Evolutionary conservation across 805 yeast genomes (phyloP).

Genomic region (Middelhovenomyces tepae): DNA sequence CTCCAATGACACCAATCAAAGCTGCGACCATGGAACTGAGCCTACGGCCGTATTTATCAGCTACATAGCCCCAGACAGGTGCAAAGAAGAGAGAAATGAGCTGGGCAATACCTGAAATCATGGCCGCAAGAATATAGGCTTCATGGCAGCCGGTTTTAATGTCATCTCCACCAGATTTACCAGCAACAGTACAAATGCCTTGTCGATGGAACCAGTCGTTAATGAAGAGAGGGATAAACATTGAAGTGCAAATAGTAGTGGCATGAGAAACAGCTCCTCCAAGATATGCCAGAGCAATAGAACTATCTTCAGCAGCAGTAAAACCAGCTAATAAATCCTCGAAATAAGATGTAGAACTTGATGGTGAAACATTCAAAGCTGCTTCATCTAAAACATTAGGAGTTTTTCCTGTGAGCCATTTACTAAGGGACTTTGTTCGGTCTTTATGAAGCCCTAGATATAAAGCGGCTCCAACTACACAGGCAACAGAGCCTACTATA

Average conservation of each 20-base stretch:
- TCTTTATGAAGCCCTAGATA: conserved; percentile 40
- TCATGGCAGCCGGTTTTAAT: conserved; percentile 43
- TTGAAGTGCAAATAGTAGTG: conserved; percentile 47
- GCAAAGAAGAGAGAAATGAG: conserved; percentile 48
- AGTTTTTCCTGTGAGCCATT: conserved; percentile 22
- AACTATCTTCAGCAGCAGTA: conserved; percentile 37
- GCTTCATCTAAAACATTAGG: conserved; percentile 24
- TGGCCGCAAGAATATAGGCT: conserved; percentile 58
- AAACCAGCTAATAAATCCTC: conserved; percentile 39
- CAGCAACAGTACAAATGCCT: conserved; percentile 37
- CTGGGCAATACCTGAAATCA: conserved; percentile 60
- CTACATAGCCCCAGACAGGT: conserved; percentile 54
- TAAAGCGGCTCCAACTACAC: conserved; percentile 33
- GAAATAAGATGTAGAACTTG: too few species aligned
- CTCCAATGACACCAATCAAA: conserved; percentile 37
- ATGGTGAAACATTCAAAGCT: conserved; percentile 21
- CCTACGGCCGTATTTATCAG: conserved; percentile 38
- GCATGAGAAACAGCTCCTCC: conserved; percentile 60
- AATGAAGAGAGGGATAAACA: conserved; percentile 56
- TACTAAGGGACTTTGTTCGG: conserved; percentile 24
- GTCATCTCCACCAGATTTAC: conserved; percentile 11
- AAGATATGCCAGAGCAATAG: conserved; percentile 46
- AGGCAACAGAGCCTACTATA: conserved; percentile 37
- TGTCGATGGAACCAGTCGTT: conserved; percentile 44
- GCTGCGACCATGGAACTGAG: conserved; percentile 32